phyloP scores from a whole-genome alignment of 768 basidiomycete species.

The Candolleomyces eurysporus region DNA sequence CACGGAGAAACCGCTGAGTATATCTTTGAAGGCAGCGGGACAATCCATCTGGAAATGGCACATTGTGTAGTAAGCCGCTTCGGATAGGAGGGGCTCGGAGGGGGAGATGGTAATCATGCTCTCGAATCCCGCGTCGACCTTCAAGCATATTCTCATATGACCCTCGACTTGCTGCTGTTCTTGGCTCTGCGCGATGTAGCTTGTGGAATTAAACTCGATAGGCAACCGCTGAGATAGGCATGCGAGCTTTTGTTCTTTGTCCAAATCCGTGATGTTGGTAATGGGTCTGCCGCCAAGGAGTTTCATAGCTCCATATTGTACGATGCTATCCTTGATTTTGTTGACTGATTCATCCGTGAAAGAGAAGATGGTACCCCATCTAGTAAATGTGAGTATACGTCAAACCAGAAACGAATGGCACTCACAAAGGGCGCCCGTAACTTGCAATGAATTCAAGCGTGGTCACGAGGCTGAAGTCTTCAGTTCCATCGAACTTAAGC shows the following conservation, averaged over 20 bases:
- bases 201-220: slow-evolving; percentile 26
- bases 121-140: slow-evolving; percentile 15
- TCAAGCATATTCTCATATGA: slow-evolving; percentile 29
- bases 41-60: slow-evolving; percentile 5
- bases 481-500: not conserved
- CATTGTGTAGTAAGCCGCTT: slow-evolving; percentile 24
- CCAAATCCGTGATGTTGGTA: not conserved
- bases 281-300: not conserved
- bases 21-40: slow-evolving; percentile 6
- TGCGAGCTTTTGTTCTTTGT: slow-evolving; percentile 14
- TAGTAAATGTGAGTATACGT: not conserved
- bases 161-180: slow-evolving; percentile 23
- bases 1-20: slow-evolving; percentile 16
- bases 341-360: not conserved
- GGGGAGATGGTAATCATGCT: slow-evolving; percentile 22
- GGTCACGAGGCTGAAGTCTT: not conserved
- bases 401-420: not conserved
- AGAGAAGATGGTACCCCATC: not conserved
- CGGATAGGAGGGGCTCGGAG: slow-evolving; percentile 27
- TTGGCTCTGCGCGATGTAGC: not conserved
- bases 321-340: not conserved
- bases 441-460: not conserved
- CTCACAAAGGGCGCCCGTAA: not conserved
- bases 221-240: slow-evolving; percentile 24
- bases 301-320: not conserved